These are phyloP conservation scores for Bromus sterilis DNA, from an alignment of 176 grass and related monocot species.

Conservation along the genomic window DNA sequence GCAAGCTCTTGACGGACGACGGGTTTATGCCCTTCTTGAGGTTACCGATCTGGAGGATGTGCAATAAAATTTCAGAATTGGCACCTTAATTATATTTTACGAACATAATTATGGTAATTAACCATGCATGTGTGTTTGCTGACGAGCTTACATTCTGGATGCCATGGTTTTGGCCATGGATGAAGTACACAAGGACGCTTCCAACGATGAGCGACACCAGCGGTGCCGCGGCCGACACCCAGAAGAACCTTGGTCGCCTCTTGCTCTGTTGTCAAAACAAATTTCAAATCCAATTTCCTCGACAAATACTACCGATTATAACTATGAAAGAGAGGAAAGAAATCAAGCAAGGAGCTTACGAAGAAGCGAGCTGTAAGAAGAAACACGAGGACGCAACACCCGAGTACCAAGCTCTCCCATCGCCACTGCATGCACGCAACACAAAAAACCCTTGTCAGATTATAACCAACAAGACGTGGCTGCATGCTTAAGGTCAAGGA, in stretches of 20 bases:
- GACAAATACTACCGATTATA: not conserved
- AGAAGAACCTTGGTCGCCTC: constrained; percentile 39
- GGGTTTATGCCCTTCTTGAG: constrained; percentile 61
- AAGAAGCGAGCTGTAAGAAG: constrained; percentile 36
- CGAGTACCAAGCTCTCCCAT: constrained; percentile 45
- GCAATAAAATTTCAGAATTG: not conserved
- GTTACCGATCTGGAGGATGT: constrained; percentile 30
- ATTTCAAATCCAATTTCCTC: not conserved
- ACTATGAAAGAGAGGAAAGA: not conserved
- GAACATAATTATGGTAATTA: not conserved
- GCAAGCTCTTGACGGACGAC: constrained; percentile 15
- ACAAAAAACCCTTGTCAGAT: not conserved
- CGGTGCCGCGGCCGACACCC: constrained; percentile 43
- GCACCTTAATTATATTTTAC: not conserved
- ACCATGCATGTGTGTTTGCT: not conserved
- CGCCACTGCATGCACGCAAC: constrained; percentile 30
- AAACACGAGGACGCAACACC: constrained; percentile 36
- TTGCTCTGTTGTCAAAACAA: constrained; percentile 29
- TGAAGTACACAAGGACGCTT: constrained; percentile 48
- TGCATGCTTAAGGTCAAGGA: no score
- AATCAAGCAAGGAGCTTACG: constrained; percentile 18
- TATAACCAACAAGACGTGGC: no score
- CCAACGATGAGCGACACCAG: constrained; percentile 33
- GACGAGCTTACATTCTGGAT: constrained; percentile 31
- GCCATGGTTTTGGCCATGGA: constrained; percentile 46